phyloP scores from a whole-genome alignment of 2,329 filamentous ascomycete species.

The Cladobotryum protrusum region DNA sequence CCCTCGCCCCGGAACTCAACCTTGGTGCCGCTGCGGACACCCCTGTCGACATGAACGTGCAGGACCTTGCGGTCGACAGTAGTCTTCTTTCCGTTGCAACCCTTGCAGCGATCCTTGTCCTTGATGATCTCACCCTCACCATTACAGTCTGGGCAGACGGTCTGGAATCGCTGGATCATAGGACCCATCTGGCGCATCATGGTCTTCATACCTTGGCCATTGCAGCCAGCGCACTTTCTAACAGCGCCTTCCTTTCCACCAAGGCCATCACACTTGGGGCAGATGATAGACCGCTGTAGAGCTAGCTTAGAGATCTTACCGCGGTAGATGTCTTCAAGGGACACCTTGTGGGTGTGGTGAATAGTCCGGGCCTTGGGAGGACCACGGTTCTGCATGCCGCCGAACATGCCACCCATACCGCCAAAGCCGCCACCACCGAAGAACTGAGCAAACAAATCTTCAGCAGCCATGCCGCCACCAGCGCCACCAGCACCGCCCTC shows the following conservation, averaged over 20 bases:
- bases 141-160: constrained; percentile 95
- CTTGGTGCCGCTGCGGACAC: constrained; percentile 89
- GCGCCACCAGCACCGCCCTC: constrained; percentile 71
- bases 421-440: constrained; percentile 69
- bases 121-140: constrained; percentile 96
- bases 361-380: constrained; percentile 90
- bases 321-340: constrained; percentile 94
- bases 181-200: constrained; percentile 99
- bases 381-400: constrained; percentile 71
- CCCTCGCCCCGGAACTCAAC: constrained; percentile 96
- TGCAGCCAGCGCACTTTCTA: constrained; percentile 83
- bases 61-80: constrained; percentile 95
- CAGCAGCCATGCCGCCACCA: constrained; percentile 81
- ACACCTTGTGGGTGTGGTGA: constrained; percentile 97
- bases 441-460: constrained; percentile 96
- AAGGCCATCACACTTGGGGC: constrained; percentile 85
- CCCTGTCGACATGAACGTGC: constrained; percentile 94
- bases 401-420: constrained; percentile 67
- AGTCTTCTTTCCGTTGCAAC: constrained; percentile 96
- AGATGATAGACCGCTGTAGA: constrained; percentile 95
- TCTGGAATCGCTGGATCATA: constrained; percentile 99
- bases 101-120: constrained; percentile 97
- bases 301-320: constrained; percentile 97
- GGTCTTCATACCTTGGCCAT: constrained; percentile 96
- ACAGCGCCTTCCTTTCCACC: constrained; percentile 98